phyloP scores from a whole-genome alignment of 352 stramenopile species.

The Globisporangium canariense region DNA sequence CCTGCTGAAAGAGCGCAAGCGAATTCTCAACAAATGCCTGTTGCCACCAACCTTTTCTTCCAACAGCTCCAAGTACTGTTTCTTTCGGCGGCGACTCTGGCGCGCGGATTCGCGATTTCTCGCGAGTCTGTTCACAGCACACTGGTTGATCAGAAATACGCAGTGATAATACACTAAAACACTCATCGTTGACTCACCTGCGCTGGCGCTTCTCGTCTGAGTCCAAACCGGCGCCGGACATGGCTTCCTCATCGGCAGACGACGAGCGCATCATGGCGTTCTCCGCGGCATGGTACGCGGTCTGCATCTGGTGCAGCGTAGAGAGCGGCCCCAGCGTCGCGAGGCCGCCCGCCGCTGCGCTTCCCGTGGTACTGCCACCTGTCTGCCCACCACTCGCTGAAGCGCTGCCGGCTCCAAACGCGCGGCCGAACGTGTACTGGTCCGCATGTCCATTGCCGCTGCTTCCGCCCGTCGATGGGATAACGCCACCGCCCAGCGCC shows the following conservation, averaged over 20 bases:
- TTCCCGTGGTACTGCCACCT: constrained; percentile 5
- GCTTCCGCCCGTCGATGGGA: too few species aligned
- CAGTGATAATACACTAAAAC: background rate
- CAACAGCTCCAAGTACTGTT: constrained; percentile 86
- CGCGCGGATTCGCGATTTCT: constrained; percentile 86
- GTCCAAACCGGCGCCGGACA: constrained; percentile 39
- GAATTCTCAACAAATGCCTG: background rate
- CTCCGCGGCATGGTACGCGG: constrained; percentile 47
- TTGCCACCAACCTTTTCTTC: constrained; percentile 70
- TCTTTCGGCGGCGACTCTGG: constrained; percentile 87
- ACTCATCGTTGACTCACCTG: constrained; percentile 20
- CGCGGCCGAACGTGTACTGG: constrained; percentile 39
- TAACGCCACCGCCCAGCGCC: background rate
- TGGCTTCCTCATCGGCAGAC: constrained; percentile 46
- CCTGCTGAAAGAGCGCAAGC: background rate
- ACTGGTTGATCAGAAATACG: background rate
- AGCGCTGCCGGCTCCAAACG: constrained; percentile 21
- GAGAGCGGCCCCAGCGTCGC: constrained; percentile 18
- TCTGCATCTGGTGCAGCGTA: constrained; percentile 46
- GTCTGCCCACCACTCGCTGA: constrained; percentile 8
- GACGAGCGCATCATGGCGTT: constrained; percentile 54
- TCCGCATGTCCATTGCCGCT: constrained; percentile 10
- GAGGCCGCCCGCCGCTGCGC: constrained; percentile 2
- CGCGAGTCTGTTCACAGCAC: constrained; percentile 37
- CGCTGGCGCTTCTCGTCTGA: constrained; percentile 79